Evolutionary conservation across 108 stramenopile genomes (phyloP).

Genomic region (Tribonema minus): DNA sequence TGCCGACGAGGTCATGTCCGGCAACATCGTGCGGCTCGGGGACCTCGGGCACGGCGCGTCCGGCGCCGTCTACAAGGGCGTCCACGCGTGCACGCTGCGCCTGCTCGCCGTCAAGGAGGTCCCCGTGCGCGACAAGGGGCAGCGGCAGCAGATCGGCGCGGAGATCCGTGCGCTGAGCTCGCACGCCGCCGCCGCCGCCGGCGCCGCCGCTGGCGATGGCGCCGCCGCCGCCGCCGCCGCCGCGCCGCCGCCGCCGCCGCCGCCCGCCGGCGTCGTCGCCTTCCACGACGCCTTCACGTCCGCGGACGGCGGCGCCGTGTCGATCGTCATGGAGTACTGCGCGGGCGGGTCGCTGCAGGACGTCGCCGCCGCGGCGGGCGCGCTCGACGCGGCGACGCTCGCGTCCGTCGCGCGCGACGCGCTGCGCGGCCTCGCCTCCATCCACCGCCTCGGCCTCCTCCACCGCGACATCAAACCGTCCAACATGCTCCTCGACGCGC

Average conservation of each 20-base stretch:
- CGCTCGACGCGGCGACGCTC: neutral
- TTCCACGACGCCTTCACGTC: constrained; percentile 60
- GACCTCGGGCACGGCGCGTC: constrained; percentile 61
- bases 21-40: constrained; percentile 53
- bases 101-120: constrained; percentile 60
- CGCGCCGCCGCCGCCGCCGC: neutral
- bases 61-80: constrained; percentile 57
- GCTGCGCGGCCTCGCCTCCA: no score
- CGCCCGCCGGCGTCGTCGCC: constrained; percentile 39
- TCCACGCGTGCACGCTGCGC: constrained; percentile 59
- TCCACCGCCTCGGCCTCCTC: no score
- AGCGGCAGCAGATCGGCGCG: constrained; percentile 21
- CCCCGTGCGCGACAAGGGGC: constrained; percentile 25
- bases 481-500: constrained; percentile 83
- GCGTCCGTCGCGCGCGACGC: neutral
- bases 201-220: neutral
- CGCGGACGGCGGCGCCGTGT: constrained; percentile 39
- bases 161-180: constrained; percentile 31
- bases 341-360: constrained; percentile 44
- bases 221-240: neutral
- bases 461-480: constrained; percentile 86
- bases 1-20: constrained; percentile 1
- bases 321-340: constrained; percentile 52
- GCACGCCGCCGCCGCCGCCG: neutral
- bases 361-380: neutral